Percentiles rank a stretch among this genome's conserved stretches.
phyloP scores from a whole-genome alignment of 1,139 yeast species.

The Taiozyma sp. region DNA sequence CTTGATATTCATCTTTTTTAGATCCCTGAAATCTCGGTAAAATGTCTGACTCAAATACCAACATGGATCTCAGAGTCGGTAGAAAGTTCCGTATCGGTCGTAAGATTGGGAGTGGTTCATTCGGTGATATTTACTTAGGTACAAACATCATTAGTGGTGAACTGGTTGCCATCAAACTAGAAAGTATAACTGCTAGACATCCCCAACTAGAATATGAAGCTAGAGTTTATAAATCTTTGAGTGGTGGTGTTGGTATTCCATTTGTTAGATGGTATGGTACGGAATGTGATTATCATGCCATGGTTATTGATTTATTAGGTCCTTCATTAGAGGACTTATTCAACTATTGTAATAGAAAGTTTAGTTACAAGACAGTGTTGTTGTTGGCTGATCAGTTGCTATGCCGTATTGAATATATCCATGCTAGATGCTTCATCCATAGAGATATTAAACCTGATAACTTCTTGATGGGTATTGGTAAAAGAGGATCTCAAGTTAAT shows the following conservation, averaged over 20 bases:
- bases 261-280: conserved; percentile 97
- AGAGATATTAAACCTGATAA: conserved; percentile 92
- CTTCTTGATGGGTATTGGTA: conserved; percentile 94
- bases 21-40: background rate
- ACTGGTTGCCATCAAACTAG: conserved; percentile 95
- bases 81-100: conserved; percentile 94
- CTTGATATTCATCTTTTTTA: background rate
- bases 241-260: conserved; percentile 98
- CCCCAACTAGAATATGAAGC: conserved; percentile 98
- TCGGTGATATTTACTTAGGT: conserved; percentile 93
- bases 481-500: conserved; percentile 92
- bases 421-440: conserved; percentile 92
- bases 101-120: conserved; percentile 95
- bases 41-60: conserved; percentile 16
- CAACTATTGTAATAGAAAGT: conserved; percentile 92
- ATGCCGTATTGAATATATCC: conserved; percentile 92
- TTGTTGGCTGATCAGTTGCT: conserved; percentile 91
- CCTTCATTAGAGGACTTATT: conserved; percentile 94
- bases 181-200: conserved; percentile 85
- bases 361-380: conserved; percentile 89
- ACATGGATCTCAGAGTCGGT: conserved; percentile 81
- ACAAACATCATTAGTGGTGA: conserved; percentile 94
- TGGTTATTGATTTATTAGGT: conserved; percentile 94
- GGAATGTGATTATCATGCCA: conserved; percentile 93
- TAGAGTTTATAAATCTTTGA: conserved; percentile 85